These are phyloP conservation scores for Inga leiocalycina DNA, from an alignment of 306 rosid genomes.

Conservation along the genomic window DNA sequence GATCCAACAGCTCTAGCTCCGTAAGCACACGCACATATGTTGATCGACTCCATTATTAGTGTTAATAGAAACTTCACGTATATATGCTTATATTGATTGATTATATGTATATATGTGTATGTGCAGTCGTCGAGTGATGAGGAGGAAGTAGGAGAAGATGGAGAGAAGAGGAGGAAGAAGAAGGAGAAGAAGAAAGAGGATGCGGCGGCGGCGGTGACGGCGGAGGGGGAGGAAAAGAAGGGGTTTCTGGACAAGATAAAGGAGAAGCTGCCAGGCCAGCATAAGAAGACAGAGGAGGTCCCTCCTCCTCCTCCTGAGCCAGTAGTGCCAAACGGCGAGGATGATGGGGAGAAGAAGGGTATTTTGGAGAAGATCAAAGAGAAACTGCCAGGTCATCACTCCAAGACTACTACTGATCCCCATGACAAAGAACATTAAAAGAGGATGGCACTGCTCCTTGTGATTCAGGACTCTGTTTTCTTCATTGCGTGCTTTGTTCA, in stretches of 20 bases:
- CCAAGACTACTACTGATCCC: background rate
- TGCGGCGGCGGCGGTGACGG: background rate
- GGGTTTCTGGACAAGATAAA: slow-evolving; percentile 81
- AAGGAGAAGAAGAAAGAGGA: slow-evolving; percentile 40
- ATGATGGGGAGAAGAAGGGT: slow-evolving; percentile 70
- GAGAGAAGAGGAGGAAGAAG: slow-evolving; percentile 51
- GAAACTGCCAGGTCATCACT: slow-evolving; percentile 67
- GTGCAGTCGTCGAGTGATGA: slow-evolving; percentile 89
- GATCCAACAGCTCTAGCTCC: slow-evolving; percentile 51
- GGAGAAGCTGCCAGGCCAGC: slow-evolving; percentile 56
- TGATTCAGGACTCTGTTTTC: background rate
- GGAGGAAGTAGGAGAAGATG: slow-evolving; percentile 52
- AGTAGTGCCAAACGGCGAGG: background rate
- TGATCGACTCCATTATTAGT: background rate
- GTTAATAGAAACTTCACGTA: background rate
- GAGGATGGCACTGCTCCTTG: background rate
- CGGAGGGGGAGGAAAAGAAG: slow-evolving; percentile 59
- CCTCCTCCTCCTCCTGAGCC: background rate
- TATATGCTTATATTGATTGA: background rate
- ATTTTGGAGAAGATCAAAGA: slow-evolving; percentile 82
- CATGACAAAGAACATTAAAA: background rate
- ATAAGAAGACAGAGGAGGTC: slow-evolving; percentile 42
- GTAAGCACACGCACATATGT: slow-evolving; percentile 24
- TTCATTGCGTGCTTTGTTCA: background rate
- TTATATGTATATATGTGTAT: too few species aligned